Evolutionary conservation across 306 rosid genomes (phyloP).

Genomic region (Quercus rubra): DNA sequence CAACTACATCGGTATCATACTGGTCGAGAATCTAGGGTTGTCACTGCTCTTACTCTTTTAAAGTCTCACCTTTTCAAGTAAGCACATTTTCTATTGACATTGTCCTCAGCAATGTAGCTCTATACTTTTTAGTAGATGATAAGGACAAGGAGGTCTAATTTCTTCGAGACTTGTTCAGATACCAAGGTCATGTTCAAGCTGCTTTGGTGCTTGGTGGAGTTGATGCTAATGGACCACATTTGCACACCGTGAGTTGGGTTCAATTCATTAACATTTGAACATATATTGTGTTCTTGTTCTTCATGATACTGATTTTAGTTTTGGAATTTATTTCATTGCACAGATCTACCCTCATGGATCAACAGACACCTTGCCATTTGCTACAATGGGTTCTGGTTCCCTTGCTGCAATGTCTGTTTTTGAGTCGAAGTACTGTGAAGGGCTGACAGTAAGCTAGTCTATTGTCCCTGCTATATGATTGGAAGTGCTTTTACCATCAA

Average conservation of each 20-base stretch:
- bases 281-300: not conserved
- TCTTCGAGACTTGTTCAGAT: conserved; percentile 38
- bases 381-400: conserved; percentile 65
- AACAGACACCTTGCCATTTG: conserved; percentile 64
- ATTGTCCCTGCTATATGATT: not conserved
- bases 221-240: conserved; percentile 89
- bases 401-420: conserved; percentile 60
- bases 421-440: conserved; percentile 52
- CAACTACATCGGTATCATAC: conserved; percentile 63
- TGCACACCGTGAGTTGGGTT: conserved; percentile 48
- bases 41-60: conserved; percentile 50
- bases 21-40: conserved; percentile 51
- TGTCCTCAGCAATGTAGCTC: not conserved
- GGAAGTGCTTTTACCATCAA: not conserved
- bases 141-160: conserved; percentile 3
- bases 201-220: conserved; percentile 99
- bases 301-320: not conserved
- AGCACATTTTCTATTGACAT: not conserved
- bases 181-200: conserved; percentile 82
- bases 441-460: conserved; percentile 41
- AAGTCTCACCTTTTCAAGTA: conserved; percentile 56
- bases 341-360: conserved; percentile 95
- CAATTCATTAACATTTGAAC: not conserved
- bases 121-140: not conserved
- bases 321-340: conserved; percentile 1